Conservation (phyloP, 2,329 filamentous ascomycete species). For the Colletotrichum chrysophilum region DNA sequence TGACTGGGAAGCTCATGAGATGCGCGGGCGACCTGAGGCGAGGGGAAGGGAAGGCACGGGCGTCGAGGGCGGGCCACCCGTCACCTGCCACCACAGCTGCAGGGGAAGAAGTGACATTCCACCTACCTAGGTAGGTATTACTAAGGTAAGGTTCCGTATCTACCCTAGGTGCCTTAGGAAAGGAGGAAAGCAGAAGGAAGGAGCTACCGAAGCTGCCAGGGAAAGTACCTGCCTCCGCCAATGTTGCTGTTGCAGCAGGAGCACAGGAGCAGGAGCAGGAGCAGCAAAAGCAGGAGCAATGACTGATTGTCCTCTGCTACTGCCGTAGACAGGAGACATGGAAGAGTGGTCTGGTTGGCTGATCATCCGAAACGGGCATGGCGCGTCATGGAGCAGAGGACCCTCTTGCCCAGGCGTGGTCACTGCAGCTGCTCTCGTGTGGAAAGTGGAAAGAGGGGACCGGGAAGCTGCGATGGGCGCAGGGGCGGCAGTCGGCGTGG, state of each 20-base stretch:
- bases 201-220: background rate
- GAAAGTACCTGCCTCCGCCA: background rate
- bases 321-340: background rate
- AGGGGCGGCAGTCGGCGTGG: background rate
- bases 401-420: background rate
- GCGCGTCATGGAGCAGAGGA: background rate
- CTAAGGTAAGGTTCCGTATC: background rate
- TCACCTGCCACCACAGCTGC: background rate
- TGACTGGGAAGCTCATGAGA: conserved; percentile 12
- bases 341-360: background rate
- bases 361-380: conserved; percentile 14
- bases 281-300: background rate
- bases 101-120: background rate
- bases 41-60: background rate
- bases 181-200: background rate
- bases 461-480: background rate
- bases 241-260: background rate
- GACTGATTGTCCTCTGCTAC: background rate
- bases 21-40: background rate
- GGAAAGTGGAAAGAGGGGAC: background rate
- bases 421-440: background rate
- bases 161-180: background rate
- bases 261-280: background rate
- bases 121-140: background rate
- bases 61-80: background rate